Base-by-base conservation (phyloP, 352 stramenopile genomes). In the Phytophthora hybrid region DNA sequence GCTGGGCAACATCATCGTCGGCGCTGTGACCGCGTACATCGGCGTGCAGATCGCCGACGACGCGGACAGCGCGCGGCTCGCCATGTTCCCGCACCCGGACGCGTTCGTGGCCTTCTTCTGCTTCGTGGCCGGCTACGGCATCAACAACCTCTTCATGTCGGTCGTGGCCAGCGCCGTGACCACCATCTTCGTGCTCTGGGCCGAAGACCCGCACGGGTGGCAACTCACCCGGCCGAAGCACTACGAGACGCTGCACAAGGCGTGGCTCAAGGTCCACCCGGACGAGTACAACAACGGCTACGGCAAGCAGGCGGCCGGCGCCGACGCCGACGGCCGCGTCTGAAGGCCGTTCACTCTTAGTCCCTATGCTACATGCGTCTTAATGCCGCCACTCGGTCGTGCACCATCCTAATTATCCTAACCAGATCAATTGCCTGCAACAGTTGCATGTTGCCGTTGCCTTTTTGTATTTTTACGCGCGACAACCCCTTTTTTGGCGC, bases 261-360 rank as follows among this genome's bases (percentile, higher is more conserved):
- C 87, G 16, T 96, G 90, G 90, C 74, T 91, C 58, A 82, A 93
- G 68, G 90, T 94, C 53, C 93, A 94, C 71, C 87, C 88, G 11
- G 83, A 93, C 3, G 90, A 95, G 60, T 95, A 94, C 80, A 94
- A 96, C 74, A 84, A 93, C 56, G 88, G 87, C 21, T 84, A 89
- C 63, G 88, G 88, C 65, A 95, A 93, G 71, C 77, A 87, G 59
- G 31, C 78, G 9, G 74, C 84, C 26, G 51, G 37, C 23, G 23
- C 23, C 23, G 23, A 26, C 13, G 29, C 72, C 11, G 52, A 69
- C 49, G 64, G 65, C 31, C 65, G 64, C 7, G 65, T 73, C 53
- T 70, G 69, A 46, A 57, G 14, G 37, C 10, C 37, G 11, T 14
- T 8, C 13, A n/a, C 37, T n/a, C 13, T 46, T n/a, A 44, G 16